A percentile compares a stretch with the other conserved stretches of the same genome.
Conservation (phyloP, 2,329 filamentous ascomycete species). For the Gnomoniopsis smithogilvyi region DNA sequence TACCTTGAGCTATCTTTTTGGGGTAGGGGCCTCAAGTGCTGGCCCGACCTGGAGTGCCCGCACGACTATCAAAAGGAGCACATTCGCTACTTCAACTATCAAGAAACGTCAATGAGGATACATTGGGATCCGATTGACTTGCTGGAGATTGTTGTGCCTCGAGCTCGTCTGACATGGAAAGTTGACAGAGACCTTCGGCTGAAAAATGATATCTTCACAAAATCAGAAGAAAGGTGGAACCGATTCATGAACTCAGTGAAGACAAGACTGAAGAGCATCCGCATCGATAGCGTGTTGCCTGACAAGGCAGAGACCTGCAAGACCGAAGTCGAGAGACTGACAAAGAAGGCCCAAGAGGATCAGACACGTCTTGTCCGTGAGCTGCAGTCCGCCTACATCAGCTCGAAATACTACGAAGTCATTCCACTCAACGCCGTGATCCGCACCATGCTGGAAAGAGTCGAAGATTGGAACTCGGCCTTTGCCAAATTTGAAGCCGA, state of each 20-base stretch:
- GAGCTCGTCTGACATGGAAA: constrained; percentile 92
- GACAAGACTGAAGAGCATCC: constrained; percentile 79
- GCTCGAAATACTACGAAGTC: constrained; percentile 93
- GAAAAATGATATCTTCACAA: constrained; percentile 86
- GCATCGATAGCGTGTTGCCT: constrained; percentile 83
- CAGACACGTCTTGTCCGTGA: constrained; percentile 70
- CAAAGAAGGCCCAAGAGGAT: constrained; percentile 79
- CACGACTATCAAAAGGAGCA: constrained; percentile 94
- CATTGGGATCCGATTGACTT: constrained; percentile 92
- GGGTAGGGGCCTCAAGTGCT: constrained; percentile 77
- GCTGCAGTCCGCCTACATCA: constrained; percentile 86
- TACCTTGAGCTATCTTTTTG: constrained; percentile 98
- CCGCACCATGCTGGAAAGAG: constrained; percentile 87
- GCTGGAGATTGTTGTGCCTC: constrained; percentile 89
- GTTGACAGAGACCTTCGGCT: constrained; percentile 89
- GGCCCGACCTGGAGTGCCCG: constrained; percentile 68
- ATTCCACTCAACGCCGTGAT: constrained; percentile 89
- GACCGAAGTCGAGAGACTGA: constrained; percentile 74
- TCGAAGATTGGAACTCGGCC: constrained; percentile 86
- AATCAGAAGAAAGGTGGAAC: constrained; percentile 76
- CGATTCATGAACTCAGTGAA: constrained; percentile 88
- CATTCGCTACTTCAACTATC: constrained; percentile 86
- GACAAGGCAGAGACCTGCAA: constrained; percentile 83
- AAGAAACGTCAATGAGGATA: constrained; percentile 80
- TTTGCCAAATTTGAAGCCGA: constrained; percentile 91